Evolutionary conservation across 2,329 filamentous ascomycete genomes (phyloP).

Genomic region (Calonectria multiphialidica): DNA sequence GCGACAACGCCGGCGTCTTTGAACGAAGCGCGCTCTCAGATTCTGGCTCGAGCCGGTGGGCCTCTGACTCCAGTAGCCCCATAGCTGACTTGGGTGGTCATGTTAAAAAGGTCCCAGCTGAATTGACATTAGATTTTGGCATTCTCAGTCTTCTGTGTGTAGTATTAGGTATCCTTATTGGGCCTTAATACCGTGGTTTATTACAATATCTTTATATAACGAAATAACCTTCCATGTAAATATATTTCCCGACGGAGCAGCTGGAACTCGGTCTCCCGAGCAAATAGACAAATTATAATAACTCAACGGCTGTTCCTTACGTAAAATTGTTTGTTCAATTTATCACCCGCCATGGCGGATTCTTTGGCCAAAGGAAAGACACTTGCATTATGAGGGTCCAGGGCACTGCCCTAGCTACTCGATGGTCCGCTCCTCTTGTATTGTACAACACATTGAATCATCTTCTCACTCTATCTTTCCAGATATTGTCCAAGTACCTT

Average conservation of each 20-base stretch:
- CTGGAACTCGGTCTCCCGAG: too few relatives aligned
- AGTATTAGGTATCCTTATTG: slow-evolving; percentile 14
- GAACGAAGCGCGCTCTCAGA: background rate
- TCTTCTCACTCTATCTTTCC: background rate
- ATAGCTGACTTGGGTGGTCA: too few relatives aligned
- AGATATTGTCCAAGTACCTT: background rate
- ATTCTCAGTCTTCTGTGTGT: slow-evolving; percentile 21
- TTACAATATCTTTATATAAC: too few relatives aligned
- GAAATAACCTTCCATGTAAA: too few relatives aligned
- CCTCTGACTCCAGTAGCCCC: background rate
- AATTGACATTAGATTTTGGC: background rate
- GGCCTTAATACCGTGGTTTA: background rate
- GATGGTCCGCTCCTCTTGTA: background rate
- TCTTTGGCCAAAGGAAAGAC: too few relatives aligned
- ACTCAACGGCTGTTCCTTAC: too few relatives aligned
- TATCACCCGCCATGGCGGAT: too few relatives aligned
- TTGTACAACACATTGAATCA: background rate
- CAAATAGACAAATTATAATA: too few relatives aligned
- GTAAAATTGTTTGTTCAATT: too few relatives aligned
- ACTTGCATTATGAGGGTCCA: too few relatives aligned
- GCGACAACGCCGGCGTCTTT: background rate
- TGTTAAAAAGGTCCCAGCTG: background rate
- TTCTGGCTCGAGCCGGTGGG: background rate
- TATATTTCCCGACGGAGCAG: too few relatives aligned
- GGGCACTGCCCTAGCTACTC: background rate